phyloP scores from a whole-genome alignment of 23 red algal genomes.

The Chondrus crispus region DNA sequence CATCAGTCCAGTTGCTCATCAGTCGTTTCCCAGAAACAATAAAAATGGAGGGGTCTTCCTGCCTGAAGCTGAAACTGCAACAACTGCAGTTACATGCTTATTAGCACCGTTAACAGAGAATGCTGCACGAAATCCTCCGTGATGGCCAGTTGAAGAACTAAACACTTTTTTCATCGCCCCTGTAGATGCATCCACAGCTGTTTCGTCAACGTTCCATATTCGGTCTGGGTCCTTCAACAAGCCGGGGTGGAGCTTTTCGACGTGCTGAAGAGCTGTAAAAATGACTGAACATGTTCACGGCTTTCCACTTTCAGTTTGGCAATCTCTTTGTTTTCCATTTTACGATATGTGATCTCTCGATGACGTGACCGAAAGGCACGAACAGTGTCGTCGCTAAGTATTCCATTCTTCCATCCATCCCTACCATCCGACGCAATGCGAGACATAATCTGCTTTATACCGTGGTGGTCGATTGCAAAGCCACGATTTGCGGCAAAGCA shows the following conservation, averaged over 20 bases:
- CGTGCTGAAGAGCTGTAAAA: no score
- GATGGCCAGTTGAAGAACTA: not conserved
- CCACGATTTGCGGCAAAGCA: not conserved
- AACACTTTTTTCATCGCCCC: not conserved
- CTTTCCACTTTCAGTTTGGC: not conserved
- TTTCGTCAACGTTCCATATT: slow-evolving; percentile 32
- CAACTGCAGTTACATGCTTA: no score
- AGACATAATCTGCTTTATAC: not conserved
- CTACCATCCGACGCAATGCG: not conserved
- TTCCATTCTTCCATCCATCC: not conserved
- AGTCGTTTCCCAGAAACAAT: no score
- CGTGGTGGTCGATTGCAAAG: not conserved
- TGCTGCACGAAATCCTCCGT: not conserved
- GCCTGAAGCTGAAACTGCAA: no score
- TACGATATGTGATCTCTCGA: not conserved
- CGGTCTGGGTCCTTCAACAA: not conserved
- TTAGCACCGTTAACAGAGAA: no score
- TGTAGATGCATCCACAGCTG: not conserved
- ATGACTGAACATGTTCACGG: not conserved
- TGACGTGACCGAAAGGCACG: not conserved
- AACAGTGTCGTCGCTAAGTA: not conserved
- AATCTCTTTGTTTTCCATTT: not conserved
- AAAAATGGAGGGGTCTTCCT: no score
- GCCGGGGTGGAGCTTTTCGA: no score
- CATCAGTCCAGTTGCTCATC: no score